These are phyloP conservation scores for Rhizoclosmatium globosum DNA, from an alignment of 192 early-diverging fungal genomes.

Conservation along the genomic window DNA sequence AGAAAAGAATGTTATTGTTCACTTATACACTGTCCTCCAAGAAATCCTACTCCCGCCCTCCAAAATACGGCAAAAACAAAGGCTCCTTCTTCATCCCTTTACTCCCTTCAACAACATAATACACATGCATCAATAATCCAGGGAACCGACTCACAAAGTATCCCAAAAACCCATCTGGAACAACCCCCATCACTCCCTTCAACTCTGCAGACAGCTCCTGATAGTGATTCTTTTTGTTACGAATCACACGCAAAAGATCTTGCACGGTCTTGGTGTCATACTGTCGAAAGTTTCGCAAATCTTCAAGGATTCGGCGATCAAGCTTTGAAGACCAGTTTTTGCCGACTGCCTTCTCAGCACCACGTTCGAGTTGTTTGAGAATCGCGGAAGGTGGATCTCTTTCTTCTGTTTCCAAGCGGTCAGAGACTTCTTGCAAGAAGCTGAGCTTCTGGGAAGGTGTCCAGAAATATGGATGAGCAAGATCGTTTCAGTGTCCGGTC, in stretches of 20 bases:
- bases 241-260: slow-evolving; percentile 87
- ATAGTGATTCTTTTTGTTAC: slow-evolving; percentile 99
- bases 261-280: slow-evolving; percentile 86
- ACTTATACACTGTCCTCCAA: not conserved
- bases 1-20: not conserved
- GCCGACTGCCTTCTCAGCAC: slow-evolving; percentile 68
- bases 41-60: not conserved
- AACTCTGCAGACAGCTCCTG: slow-evolving; percentile 86
- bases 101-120: slow-evolving; percentile 73
- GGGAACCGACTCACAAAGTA: slow-evolving; percentile 95
- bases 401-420: slow-evolving; percentile 91
- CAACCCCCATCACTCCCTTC: slow-evolving; percentile 78
- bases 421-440: slow-evolving; percentile 95
- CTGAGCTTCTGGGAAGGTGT: slow-evolving; percentile 78
- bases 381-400: slow-evolving; percentile 73
- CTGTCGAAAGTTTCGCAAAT: slow-evolving; percentile 91
- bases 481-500: slow-evolving; percentile 80
- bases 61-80: slow-evolving; percentile 49
- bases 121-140: slow-evolving; percentile 85
- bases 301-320: slow-evolving; percentile 75
- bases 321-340: slow-evolving; percentile 80
- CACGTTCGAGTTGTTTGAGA: slow-evolving; percentile 70
- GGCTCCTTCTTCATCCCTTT: slow-evolving; percentile 42
- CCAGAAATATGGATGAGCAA: slow-evolving; percentile 98
- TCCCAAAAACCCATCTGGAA: slow-evolving; percentile 86